Evolutionary conservation across 108 stramenopile species (phyloP).

Genomic region (Poteriospumella lacustris): DNA sequence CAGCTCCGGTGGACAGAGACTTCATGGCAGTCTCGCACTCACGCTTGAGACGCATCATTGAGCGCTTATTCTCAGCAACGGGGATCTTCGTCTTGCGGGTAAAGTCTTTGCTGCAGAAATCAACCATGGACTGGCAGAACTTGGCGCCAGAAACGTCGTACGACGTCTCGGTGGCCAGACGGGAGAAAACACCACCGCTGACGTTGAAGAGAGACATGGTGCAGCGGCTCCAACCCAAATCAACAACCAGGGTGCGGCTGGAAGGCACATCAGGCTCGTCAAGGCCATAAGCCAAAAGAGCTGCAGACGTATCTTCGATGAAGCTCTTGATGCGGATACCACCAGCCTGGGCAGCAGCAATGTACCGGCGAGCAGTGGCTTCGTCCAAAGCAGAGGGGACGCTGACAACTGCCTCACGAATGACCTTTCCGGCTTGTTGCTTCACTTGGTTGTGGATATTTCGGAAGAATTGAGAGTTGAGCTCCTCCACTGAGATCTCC

Average conservation of each 20-base stretch:
- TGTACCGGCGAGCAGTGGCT: not conserved
- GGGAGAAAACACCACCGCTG: not conserved
- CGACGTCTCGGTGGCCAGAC: not conserved
- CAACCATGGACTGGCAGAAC: not conserved
- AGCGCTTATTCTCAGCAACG: not conserved
- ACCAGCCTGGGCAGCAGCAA: conserved; percentile 16
- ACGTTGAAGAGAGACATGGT: not conserved
- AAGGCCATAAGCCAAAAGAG: not conserved
- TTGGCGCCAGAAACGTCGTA: not conserved
- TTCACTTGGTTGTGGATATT: conserved; percentile 30
- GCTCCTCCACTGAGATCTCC: not conserved
- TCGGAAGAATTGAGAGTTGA: conserved; percentile 13
- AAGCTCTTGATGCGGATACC: conserved; percentile 30
- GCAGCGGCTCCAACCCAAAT: conserved; percentile 16
- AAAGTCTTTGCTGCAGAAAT: conserved; percentile 12
- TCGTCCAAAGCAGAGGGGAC: not conserved
- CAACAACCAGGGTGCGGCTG: conserved; percentile 2
- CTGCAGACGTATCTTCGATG: not conserved
- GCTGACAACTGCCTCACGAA: conserved; percentile 1
- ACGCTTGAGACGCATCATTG: conserved; percentile 11
- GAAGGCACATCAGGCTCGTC: not conserved
- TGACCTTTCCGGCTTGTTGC: conserved; percentile 28
- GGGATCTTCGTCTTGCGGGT: conserved; percentile 1
- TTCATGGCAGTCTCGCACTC: conserved; percentile 17
- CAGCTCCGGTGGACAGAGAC: conserved; percentile 5